Conservation (phyloP, 805 yeast species). For the Blastobotrys robertii region DNA sequence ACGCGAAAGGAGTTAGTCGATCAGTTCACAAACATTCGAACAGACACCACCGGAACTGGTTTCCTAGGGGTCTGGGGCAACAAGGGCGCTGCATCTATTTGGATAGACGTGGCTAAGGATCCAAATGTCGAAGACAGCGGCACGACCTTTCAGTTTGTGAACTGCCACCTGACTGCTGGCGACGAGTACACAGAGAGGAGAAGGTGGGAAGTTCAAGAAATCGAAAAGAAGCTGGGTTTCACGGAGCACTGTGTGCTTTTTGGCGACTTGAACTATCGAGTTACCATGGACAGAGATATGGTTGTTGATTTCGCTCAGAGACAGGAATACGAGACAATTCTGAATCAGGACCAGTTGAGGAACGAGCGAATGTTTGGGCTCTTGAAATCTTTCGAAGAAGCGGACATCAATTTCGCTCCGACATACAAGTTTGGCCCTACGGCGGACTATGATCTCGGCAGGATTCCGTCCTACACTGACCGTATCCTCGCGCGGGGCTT, state of each 20-base stretch:
- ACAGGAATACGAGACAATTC: conserved; percentile 28
- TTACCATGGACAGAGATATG: conserved; percentile 25
- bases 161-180: conserved; percentile 50
- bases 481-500: conserved; percentile 31
- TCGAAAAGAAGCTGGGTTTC: conserved; percentile 24
- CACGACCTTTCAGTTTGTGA: conserved; percentile 30
- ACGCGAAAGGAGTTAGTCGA: conserved; percentile 25
- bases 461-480: conserved; percentile 54
- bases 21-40: conserved; percentile 33
- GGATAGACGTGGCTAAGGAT: conserved; percentile 34
- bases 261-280: conserved; percentile 50
- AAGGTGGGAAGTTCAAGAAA: conserved; percentile 37
- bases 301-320: conserved; percentile 24
- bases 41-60: conserved; percentile 46
- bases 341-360: conserved; percentile 37
- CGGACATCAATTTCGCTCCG: conserved; percentile 40
- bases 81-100: conserved; percentile 46
- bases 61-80: conserved; percentile 50
- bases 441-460: conserved; percentile 18
- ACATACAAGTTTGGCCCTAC: conserved; percentile 38
- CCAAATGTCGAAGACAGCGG: conserved; percentile 21
- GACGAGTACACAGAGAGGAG: conserved; percentile 32
- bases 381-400: conserved; percentile 37
- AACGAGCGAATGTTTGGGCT: conserved; percentile 28
- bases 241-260: conserved; percentile 14